Evolutionary conservation across 2,329 filamentous ascomycete genomes (phyloP).

Genomic region (Dothideomycetes sp.): DNA sequence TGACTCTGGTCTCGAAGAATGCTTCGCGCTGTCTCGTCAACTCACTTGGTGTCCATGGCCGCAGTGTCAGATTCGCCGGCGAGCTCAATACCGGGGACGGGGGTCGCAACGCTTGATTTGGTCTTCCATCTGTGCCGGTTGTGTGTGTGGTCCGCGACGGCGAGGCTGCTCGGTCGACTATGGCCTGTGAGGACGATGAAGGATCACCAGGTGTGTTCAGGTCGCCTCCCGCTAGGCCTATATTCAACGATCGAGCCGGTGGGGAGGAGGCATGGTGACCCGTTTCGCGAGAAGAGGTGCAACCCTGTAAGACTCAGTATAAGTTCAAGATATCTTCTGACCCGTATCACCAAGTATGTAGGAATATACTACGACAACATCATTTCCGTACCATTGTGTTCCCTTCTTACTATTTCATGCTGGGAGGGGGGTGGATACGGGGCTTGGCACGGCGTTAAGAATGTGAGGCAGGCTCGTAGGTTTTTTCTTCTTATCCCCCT

Average conservation of each 20-base stretch:
- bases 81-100: conserved; percentile 11
- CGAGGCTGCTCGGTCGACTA: neutral
- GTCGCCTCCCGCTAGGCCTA: neutral
- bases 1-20: conserved; percentile 85
- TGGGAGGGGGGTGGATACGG: neutral
- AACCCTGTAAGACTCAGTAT: conserved; percentile 1
- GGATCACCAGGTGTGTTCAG: conserved; percentile 1
- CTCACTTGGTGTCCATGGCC: conserved; percentile 57
- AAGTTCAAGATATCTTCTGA: no score
- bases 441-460: neutral
- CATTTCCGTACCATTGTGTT: conserved; percentile 7
- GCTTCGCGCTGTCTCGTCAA: conserved; percentile 63
- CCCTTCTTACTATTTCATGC: conserved; percentile 6
- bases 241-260: neutral
- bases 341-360: no score
- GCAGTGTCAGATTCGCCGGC: conserved; percentile 16
- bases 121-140: conserved; percentile 8
- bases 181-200: conserved; percentile 1
- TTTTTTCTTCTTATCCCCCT: no score
- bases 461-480: neutral
- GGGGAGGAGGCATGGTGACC: neutral
- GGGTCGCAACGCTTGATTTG: conserved; percentile 17
- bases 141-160: conserved; percentile 4
- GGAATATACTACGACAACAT: no score
- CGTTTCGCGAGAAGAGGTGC: conserved; percentile 7